Percentiles rank a stretch among this genome's conserved stretches.
phyloP scores from a whole-genome alignment of 441 rosid species.

The Brassica balearica region DNA sequence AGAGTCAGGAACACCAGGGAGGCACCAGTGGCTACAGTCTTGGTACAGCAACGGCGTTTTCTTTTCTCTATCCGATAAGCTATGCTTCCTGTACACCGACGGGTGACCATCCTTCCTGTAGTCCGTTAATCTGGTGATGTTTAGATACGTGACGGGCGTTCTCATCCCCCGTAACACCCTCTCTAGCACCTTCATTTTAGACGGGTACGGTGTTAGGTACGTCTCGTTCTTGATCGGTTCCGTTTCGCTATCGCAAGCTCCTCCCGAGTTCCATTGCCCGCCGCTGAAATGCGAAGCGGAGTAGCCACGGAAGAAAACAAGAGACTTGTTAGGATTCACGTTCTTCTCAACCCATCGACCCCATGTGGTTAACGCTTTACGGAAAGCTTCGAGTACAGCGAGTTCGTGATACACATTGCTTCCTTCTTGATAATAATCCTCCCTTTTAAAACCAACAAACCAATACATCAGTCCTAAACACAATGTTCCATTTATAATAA shows the following conservation, averaged over 20 bases:
- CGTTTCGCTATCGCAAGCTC: slow-evolving; percentile 68
- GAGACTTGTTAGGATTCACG: slow-evolving; percentile 58
- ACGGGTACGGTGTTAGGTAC: slow-evolving; percentile 54
- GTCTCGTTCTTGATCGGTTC: slow-evolving; percentile 58
- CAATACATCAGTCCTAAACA: neutral
- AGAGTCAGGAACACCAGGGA: slow-evolving; percentile 79
- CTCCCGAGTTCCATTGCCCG: slow-evolving; percentile 82
- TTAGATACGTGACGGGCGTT: slow-evolving; percentile 57
- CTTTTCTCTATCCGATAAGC: slow-evolving; percentile 50
- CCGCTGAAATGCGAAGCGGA: slow-evolving; percentile 82
- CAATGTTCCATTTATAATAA: too few relatives aligned
- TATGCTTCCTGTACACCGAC: slow-evolving; percentile 59
- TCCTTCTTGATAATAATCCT: slow-evolving; percentile 80
- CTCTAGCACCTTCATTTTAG: slow-evolving; percentile 68
- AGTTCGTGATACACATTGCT: slow-evolving; percentile 56
- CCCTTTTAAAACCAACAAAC: slow-evolving; percentile 42
- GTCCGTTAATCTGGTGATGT: slow-evolving; percentile 67
- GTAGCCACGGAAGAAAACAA: slow-evolving; percentile 73
- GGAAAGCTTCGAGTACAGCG: slow-evolving; percentile 66
- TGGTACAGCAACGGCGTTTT: slow-evolving; percentile 48
- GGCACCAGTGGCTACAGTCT: slow-evolving; percentile 90
- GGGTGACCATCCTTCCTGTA: slow-evolving; percentile 75
- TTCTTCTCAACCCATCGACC: slow-evolving; percentile 77
- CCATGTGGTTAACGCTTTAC: slow-evolving; percentile 76
- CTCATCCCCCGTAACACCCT: slow-evolving; percentile 57